These are phyloP conservation scores for Ganoderma meredithae DNA, from an alignment of 1,284 basidiomycete genomes.

Conservation along the genomic window DNA sequence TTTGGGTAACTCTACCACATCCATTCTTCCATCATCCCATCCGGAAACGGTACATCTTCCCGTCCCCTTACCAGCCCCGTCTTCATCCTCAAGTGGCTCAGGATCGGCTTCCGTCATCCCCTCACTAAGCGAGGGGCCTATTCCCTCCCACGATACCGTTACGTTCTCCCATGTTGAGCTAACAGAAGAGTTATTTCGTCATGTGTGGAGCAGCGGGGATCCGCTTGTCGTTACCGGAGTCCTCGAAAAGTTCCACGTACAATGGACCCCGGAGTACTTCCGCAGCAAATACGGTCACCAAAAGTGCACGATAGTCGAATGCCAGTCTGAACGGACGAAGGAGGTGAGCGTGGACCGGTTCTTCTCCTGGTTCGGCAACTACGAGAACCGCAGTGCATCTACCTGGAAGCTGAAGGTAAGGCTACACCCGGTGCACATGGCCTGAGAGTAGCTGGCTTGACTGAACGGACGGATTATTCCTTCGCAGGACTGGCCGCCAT, in stretches of 20 bases:
- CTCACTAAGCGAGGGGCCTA: neutral
- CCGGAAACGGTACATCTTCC: neutral
- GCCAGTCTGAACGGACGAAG: neutral
- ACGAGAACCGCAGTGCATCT: neutral
- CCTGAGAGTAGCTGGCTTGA: neutral
- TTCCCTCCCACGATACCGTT: neutral
- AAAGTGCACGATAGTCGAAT: constrained; percentile 10
- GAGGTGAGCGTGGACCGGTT: neutral
- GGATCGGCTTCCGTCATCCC: neutral
- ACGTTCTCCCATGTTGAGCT: neutral
- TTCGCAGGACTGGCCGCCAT: constrained; percentile 19
- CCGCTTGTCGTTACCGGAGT: constrained; percentile 10
- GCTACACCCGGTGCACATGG: neutral
- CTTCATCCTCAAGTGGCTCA: neutral
- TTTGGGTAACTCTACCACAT: neutral
- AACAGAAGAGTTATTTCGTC: neutral
- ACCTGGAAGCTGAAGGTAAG: constrained; percentile 17
- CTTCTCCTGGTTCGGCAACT: constrained; percentile 13
- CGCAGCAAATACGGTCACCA: neutral
- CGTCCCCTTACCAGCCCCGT: neutral
- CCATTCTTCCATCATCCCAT: neutral
- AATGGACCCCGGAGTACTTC: constrained; percentile 13
- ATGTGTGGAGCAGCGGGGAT: constrained; percentile 2
- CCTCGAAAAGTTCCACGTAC: neutral
- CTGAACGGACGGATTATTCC: neutral